phyloP scores from a whole-genome alignment of 1,284 basidiomycete genomes.

The Ceratobasidium sp. region DNA sequence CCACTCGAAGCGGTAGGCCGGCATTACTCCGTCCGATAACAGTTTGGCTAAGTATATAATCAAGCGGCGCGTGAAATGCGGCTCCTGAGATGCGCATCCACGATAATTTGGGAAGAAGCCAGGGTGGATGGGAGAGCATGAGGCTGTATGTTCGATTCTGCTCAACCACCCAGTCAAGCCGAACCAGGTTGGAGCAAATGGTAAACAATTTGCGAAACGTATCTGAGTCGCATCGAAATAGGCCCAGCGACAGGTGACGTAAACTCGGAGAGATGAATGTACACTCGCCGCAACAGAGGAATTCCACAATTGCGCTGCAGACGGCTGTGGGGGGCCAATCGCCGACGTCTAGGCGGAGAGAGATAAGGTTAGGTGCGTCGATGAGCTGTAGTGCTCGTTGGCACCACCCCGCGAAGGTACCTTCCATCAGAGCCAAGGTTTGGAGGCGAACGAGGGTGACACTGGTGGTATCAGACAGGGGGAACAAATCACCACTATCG shows the following conservation, averaged over 20 bases:
- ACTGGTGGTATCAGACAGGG: background rate
- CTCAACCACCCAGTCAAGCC: background rate
- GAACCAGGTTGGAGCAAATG: background rate
- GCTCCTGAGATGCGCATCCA: slow-evolving; percentile 7
- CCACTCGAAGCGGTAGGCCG: background rate
- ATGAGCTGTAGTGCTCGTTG: background rate
- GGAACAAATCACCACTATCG: too few species aligned
- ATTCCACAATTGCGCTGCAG: background rate
- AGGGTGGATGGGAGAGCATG: background rate
- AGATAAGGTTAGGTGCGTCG: slow-evolving; percentile 4
- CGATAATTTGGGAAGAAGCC: slow-evolving; percentile 4
- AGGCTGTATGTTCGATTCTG: slow-evolving; percentile 1
- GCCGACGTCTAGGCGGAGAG: background rate
- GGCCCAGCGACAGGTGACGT: background rate
- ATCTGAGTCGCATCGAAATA: slow-evolving; percentile 2
- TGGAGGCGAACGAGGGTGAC: background rate
- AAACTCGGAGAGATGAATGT: background rate
- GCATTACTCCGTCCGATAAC: background rate
- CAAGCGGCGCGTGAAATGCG: background rate
- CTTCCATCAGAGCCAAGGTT: background rate
- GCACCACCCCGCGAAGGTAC: background rate
- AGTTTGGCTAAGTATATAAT: background rate
- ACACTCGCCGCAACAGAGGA: background rate
- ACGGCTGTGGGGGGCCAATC: background rate
- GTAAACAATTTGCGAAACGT: background rate